Base-by-base conservation (phyloP, 768 basidiomycete species). In the Phylloporus sp. region DNA sequence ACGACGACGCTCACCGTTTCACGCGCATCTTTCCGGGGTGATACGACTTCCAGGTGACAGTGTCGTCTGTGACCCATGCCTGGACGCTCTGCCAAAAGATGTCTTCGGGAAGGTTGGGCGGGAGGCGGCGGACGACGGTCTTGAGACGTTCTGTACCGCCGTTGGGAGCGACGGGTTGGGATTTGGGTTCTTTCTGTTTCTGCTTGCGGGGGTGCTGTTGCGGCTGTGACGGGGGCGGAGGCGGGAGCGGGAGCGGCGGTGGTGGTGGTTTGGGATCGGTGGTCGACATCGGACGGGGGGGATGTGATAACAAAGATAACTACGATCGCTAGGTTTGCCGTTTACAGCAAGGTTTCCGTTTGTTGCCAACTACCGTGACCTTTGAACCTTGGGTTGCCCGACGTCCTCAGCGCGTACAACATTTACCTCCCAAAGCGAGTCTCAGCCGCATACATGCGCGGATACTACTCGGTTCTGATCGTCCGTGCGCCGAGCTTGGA, bases 71-170 rank as follows among this genome's bases (percentile, higher is more conserved):
- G 14, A 93, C 85, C 93, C 94, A 98, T 2, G 73, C 62, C 42
- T 82, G 74, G 4, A 93, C 90, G 51, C 88, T 90, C 58, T 86
- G 81, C 95, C 95, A 99, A 69, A 99, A 98, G 43, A 96, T 69
- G 3, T 81, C 81, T 57, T 93, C 92, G 5, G 95, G 95, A 3
- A 99, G 73, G 58, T 93, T 91, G 11, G 94, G 87, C 0, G 95
- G 95, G 5, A 97, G 73, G 31, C 90, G 72, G 34, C 95, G 82
- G 15, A 97, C 84, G 54, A 96, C 77, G 24, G 83, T 82, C 75
- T 99, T 98, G 57, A 92, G 70, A 5, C 86, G 79, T 51, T 86
- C 84, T 5, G 67, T 66, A 17, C 68, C 66, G 17, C 46, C 66
- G 17, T 46, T 61, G 4, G 44, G 54, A 7, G 52, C 45, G n/a